These are phyloP conservation scores for Schoenoplectus tabernaemontani DNA, from an alignment of 202 grass and related monocot species.

Conservation along the genomic window DNA sequence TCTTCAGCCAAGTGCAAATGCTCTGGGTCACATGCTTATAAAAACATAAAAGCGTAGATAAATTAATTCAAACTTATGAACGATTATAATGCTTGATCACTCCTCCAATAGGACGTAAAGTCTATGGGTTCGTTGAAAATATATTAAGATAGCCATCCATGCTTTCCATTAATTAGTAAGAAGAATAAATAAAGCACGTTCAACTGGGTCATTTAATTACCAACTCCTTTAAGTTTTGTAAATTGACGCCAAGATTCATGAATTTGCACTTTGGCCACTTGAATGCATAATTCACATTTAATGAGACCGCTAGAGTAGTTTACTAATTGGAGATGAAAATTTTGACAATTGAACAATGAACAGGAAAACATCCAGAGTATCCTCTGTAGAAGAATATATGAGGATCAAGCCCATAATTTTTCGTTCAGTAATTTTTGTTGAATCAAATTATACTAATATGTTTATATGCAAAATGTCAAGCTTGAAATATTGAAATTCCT, in stretches of 20 bases:
- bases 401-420: background rate
- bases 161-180: conserved; percentile 5
- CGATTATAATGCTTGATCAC: background rate
- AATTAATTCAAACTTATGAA: background rate
- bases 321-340: background rate
- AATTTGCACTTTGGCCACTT: background rate
- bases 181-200: background rate
- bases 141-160: background rate
- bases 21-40: conserved; percentile 3
- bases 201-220: conserved; percentile 9
- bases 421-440: background rate
- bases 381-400: background rate
- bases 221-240: background rate
- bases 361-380: background rate
- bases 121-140: conserved; percentile 11
- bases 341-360: background rate
- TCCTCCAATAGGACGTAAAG: conserved; percentile 2
- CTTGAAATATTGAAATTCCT: background rate
- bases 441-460: background rate
- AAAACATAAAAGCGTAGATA: conserved; percentile 8
- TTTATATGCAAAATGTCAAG: background rate
- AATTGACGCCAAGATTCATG: background rate
- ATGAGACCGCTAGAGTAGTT: background rate
- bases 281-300: background rate
- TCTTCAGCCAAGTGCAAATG: background rate